Evolutionary conservation across 495 filamentous ascomycete genomes (phyloP), one percentile per base, ranked within the genome.

Genomic region (Recurvomyces mirabilis): DNA sequence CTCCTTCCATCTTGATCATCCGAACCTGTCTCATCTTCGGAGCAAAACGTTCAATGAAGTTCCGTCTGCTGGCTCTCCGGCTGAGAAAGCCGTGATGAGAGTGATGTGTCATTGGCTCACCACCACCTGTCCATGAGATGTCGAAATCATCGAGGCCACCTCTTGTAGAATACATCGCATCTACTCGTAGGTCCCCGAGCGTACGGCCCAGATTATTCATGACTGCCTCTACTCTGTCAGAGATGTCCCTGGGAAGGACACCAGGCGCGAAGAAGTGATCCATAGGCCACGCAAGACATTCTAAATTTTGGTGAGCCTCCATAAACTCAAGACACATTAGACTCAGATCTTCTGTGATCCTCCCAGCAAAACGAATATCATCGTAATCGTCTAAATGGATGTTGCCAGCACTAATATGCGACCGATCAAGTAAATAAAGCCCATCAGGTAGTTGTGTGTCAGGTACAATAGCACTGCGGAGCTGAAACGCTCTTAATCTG

Each of bases 1-100:
- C 56, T n/a, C 60, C 60, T 51, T 63, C 60, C 12, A 63, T 49
- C 41, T 63, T 63, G 41, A 63, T 54, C 22, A 47, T 47, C 24
- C 54, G 40, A 4, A 63, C 30, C n/a, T 56, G 56, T 1, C 12
- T 52, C 58, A 63, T 57, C 17, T 47, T 51, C 6, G 53, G 26
- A 5, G 58, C 58, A 33, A 63, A 63, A n/a, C 55, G 41, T 32
- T 38, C 28, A 34, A 63, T 59, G 46, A 63, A 63, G 5, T 43
- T 32, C 26, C 58, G 46, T 4, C 60, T 49, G n/a, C n/a, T 1
- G 55, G 55, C 6, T 45, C 34, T 23, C 54, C 31, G 43, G 28
- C 41, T 30, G 14, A 18, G 24, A 40, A 10, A 29, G 24, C 2
- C 3, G 13, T 12, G 22, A 5, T 11, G 5, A 35, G 9, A 17